Evolutionary conservation across 139 green algal species (phyloP).

Genomic region (Chlorella sp.): DNA sequence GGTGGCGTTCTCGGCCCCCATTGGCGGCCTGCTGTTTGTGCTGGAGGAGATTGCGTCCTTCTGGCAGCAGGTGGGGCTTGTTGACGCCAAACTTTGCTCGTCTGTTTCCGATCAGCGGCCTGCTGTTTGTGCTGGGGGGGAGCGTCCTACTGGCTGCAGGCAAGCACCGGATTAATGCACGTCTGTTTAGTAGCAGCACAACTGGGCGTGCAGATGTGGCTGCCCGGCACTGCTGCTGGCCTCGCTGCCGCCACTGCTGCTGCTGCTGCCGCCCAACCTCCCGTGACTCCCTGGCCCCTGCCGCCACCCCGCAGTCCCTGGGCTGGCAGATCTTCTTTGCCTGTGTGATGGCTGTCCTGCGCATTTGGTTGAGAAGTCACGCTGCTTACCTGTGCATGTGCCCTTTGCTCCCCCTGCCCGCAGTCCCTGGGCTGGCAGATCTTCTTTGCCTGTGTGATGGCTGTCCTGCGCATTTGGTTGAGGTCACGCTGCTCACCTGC

Average conservation of each 20-base stretch:
- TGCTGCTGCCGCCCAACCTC: background rate
- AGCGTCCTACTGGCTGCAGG: too few species aligned
- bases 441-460: slow-evolving; percentile 80
- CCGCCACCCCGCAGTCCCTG: slow-evolving; percentile 56
- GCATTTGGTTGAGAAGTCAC: too few species aligned
- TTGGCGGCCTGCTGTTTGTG: slow-evolving; percentile 89
- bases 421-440: slow-evolving; percentile 84
- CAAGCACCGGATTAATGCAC: too few species aligned
- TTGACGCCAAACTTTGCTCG: background rate
- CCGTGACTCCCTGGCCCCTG: background rate
- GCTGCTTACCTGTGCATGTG: background rate
- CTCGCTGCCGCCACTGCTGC: too few species aligned
- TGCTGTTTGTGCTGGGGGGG: too few species aligned
- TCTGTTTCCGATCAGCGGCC: background rate
- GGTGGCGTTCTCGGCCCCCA: slow-evolving; percentile 81
- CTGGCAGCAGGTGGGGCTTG: slow-evolving; percentile 66
- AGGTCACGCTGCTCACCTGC: background rate
- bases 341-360: slow-evolving; percentile 76
- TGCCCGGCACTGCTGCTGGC: too few species aligned
- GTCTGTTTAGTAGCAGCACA: background rate
- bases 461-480: slow-evolving; percentile 45
- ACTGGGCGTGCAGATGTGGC: too few species aligned
- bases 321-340: slow-evolving; percentile 86
- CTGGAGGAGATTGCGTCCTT: slow-evolving; percentile 90
- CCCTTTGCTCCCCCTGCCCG: background rate